Evolutionary conservation across 371 early-diverging fungal species (phyloP).

Genomic region (Lichtheimia hyalospora): DNA sequence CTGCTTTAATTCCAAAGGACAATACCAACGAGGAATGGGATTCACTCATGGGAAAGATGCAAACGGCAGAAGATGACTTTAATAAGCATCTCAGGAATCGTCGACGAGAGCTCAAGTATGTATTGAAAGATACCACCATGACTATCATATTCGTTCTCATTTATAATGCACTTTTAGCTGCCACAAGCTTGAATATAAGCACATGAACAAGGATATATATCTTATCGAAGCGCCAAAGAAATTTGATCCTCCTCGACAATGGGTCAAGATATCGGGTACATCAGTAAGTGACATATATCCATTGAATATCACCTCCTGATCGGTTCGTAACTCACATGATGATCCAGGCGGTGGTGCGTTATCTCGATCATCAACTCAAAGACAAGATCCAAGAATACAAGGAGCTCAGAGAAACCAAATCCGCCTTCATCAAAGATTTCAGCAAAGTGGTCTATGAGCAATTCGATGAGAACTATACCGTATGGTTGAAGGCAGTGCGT

Average conservation of each 20-base stretch:
- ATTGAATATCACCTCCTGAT: background rate
- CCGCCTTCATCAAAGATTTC: conserved; percentile 65
- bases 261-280: conserved; percentile 80
- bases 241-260: conserved; percentile 78
- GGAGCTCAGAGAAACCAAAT: conserved; percentile 86
- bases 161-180: conserved; percentile 27
- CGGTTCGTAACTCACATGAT: conserved; percentile 22
- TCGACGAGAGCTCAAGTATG: conserved; percentile 62
- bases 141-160: background rate
- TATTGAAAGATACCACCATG: too few species aligned
- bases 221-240: conserved; percentile 89
- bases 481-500: conserved; percentile 73
- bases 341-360: conserved; percentile 71
- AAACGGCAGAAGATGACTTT: conserved; percentile 64
- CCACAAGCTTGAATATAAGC: conserved; percentile 69
- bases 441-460: conserved; percentile 69
- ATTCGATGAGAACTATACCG: conserved; percentile 76
- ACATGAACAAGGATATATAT: conserved; percentile 95
- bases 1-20: conserved; percentile 65
- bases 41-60: conserved; percentile 50
- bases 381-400: conserved; percentile 69
- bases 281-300: conserved; percentile 43
- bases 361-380: conserved; percentile 77
- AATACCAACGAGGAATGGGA: conserved; percentile 85
- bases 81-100: conserved; percentile 63